A percentile compares a stretch with the other conserved stretches of the same genome.
Evolutionary conservation across 2,329 filamentous ascomycete genomes (phyloP).

Genomic region (Fonsecaea pedrosoi): DNA sequence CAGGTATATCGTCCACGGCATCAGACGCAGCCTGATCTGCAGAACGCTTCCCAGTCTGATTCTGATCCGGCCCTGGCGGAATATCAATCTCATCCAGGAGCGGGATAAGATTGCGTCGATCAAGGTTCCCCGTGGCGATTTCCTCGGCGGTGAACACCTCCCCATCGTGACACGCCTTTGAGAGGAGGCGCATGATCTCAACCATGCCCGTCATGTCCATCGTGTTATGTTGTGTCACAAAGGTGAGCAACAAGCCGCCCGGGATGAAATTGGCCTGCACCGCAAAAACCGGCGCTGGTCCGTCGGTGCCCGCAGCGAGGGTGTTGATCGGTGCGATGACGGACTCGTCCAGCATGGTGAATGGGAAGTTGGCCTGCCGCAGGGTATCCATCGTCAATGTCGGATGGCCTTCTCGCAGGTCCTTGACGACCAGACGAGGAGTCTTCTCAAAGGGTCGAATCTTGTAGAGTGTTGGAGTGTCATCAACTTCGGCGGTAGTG

Average conservation of each 20-base stretch:
- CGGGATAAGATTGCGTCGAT: constrained; percentile 49
- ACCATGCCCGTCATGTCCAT: constrained; percentile 62
- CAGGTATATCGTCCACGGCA: not conserved
- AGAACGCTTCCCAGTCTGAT: constrained; percentile 43
- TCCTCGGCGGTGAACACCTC: constrained; percentile 58
- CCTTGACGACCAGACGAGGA: constrained; percentile 51
- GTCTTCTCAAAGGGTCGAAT: constrained; percentile 46
- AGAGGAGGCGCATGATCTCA: constrained; percentile 55
- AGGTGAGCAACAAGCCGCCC: constrained; percentile 59
- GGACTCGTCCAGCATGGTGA: constrained; percentile 57
- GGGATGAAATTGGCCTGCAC: constrained; percentile 58
- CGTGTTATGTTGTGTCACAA: constrained; percentile 56
- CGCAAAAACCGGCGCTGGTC: constrained; percentile 51
- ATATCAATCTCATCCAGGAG: constrained; percentile 48
- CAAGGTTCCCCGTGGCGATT: constrained; percentile 51
- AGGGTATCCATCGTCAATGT: constrained; percentile 51
- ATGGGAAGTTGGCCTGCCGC: constrained; percentile 51
- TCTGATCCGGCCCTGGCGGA: constrained; percentile 44
- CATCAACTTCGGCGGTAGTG: constrained; percentile 38
- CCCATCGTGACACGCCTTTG: constrained; percentile 54
- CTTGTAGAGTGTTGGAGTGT: constrained; percentile 44
- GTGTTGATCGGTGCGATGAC: constrained; percentile 53
- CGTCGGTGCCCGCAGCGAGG: constrained; percentile 39
- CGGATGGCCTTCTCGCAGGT: constrained; percentile 48
- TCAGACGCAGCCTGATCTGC: constrained; percentile 19